Conservation (phyloP, 2,329 filamentous ascomycete genomes). For the Myriangium duriaei region DNA sequence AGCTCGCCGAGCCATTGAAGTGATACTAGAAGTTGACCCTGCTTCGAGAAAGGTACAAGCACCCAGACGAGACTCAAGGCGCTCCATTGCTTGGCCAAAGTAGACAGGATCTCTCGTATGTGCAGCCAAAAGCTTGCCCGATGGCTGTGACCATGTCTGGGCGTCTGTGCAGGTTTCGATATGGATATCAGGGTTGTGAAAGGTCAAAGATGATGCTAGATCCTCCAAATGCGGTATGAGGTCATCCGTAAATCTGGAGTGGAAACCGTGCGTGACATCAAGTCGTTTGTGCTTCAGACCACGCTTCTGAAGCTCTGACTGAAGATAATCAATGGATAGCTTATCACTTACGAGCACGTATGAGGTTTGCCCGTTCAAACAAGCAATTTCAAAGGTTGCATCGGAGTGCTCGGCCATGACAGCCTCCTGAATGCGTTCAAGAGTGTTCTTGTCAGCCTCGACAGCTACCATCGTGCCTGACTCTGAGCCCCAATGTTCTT, state of each 20-base stretch:
- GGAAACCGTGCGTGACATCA: constrained; percentile 37
- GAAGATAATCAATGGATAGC: constrained; percentile 22
- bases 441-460: neutral
- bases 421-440: neutral
- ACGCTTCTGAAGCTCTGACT: neutral
- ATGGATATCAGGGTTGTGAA: neutral
- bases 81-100: neutral
- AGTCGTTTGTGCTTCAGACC: constrained; percentile 27
- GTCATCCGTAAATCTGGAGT: constrained; percentile 30
- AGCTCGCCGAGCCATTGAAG: neutral
- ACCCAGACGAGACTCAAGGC: neutral
- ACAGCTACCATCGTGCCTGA: neutral
- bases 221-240: constrained; percentile 19
- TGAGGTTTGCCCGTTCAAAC: constrained; percentile 37
- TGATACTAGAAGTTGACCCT: neutral
- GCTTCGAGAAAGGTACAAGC: neutral
- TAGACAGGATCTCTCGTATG: neutral
- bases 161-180: no score
- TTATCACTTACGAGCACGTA: constrained; percentile 26
- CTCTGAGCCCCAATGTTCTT: neutral
- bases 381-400: constrained; percentile 30
- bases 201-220: neutral
- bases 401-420: constrained; percentile 14
- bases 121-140: neutral
- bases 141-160: neutral